Evolutionary conservation across 1,139 yeast genomes (phyloP).

Genomic region (Keqinozyma sinolaborantium): DNA sequence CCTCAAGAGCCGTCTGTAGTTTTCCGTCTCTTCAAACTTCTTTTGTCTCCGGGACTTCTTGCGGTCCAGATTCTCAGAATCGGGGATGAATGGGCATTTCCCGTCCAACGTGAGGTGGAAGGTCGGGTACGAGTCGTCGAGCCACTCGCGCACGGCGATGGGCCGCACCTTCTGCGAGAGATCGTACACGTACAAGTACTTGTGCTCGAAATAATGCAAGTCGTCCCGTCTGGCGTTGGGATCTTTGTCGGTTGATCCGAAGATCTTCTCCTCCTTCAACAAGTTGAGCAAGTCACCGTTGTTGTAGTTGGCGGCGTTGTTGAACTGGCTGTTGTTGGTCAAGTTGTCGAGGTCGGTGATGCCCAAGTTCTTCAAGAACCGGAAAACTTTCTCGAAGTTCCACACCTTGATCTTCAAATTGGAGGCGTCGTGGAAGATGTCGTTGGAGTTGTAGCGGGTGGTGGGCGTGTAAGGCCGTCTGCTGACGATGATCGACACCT

Average conservation of each 20-base stretch:
- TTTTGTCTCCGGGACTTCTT: slow-evolving; percentile 34
- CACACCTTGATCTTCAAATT: slow-evolving; percentile 71
- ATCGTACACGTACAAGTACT: slow-evolving; percentile 77
- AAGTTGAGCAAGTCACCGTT: slow-evolving; percentile 54
- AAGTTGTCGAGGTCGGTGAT: slow-evolving; percentile 23
- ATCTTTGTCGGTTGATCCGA: slow-evolving; percentile 88
- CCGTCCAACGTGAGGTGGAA: slow-evolving; percentile 54
- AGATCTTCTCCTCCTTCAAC: slow-evolving; percentile 77
- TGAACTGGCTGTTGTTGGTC: slow-evolving; percentile 9
- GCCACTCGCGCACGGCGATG: slow-evolving; percentile 80
- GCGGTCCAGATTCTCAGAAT: slow-evolving; percentile 38
- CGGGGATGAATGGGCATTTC: slow-evolving; percentile 67
- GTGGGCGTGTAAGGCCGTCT: slow-evolving; percentile 33
- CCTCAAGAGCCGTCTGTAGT: slow-evolving; percentile 36
- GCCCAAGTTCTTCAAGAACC: slow-evolving; percentile 75
- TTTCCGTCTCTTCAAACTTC: slow-evolving; percentile 38
- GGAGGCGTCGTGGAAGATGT: slow-evolving; percentile 64
- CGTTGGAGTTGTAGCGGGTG: slow-evolving; percentile 42
- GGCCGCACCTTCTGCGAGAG: slow-evolving; percentile 78
- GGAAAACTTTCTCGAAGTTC: slow-evolving; percentile 80
- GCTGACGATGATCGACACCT: slow-evolving; percentile 82
- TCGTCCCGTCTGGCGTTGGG: slow-evolving; percentile 84
- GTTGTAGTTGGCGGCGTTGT: slow-evolving; percentile 7
- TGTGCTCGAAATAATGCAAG: slow-evolving; percentile 67
- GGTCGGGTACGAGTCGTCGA: slow-evolving; percentile 39